These are phyloP conservation scores for Pseudonitzschia multistriata DNA, from an alignment of 108 stramenopile genomes.

Conservation along the genomic window DNA sequence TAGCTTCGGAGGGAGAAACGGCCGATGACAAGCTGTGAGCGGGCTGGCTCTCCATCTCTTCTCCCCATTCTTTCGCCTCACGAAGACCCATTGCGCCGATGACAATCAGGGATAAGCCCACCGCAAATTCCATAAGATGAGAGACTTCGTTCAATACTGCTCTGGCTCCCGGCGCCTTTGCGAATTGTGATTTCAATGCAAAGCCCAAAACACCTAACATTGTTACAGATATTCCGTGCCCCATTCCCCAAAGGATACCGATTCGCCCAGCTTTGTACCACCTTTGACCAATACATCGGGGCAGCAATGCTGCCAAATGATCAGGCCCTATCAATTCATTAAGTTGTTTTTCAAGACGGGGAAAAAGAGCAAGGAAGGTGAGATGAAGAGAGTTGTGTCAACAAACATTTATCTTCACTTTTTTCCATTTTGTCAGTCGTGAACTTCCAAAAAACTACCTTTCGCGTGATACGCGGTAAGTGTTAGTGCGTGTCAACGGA, in stretches of 20 bases:
- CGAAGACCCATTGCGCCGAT: conserved; percentile 92
- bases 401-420: neutral
- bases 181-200: conserved; percentile 67
- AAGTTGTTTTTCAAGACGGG: neutral
- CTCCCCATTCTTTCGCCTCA: conserved; percentile 77
- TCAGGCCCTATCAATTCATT: conserved; percentile 64
- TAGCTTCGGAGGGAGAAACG: conserved; percentile 23
- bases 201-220: conserved; percentile 82
- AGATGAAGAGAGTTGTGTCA: neutral
- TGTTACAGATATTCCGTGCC: conserved; percentile 92
- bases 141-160: conserved; percentile 27
- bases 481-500: neutral
- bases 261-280: conserved; percentile 87
- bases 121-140: conserved; percentile 80
- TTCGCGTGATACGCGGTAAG: too few relatives aligned
- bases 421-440: neutral
- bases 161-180: conserved; percentile 24
- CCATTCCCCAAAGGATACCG: conserved; percentile 94
- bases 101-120: conserved; percentile 85
- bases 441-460: conserved; percentile 12
- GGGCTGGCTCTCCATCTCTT: conserved; percentile 20
- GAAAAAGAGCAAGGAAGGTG: neutral
- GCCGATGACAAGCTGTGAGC: conserved; percentile 47
- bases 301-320: conserved; percentile 92
- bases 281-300: conserved; percentile 85